Evolutionary conservation across 129 eudicot genomes (phyloP).

Genomic region (Tagetes erecta): DNA sequence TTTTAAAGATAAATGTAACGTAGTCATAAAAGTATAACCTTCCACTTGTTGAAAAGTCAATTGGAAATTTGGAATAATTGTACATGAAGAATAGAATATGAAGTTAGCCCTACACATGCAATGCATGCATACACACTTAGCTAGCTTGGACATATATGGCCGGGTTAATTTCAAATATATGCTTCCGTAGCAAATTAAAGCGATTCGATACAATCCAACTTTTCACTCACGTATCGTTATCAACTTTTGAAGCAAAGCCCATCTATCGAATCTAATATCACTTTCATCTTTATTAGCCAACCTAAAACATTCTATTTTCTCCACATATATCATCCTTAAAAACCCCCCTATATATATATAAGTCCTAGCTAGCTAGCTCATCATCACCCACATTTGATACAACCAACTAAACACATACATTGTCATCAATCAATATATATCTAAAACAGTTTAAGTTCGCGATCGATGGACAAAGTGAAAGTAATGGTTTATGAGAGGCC

Average conservation of each 20-base stretch:
- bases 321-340: constrained; percentile 31
- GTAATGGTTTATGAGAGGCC: constrained; percentile 64
- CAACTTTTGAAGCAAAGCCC: constrained; percentile 17
- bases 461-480: constrained; percentile 64
- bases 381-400: constrained; percentile 14
- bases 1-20: no score
- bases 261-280: constrained; percentile 18
- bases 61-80: neutral
- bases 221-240: constrained; percentile 1
- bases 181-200: constrained; percentile 16
- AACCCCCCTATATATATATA: constrained; percentile 23
- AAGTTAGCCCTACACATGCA: constrained; percentile 2
- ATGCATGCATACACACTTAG: neutral
- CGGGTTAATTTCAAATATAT: neutral
- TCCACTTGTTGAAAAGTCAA: constrained; percentile 19
- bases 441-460: neutral
- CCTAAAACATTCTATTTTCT: constrained; percentile 30
- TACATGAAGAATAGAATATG: constrained; percentile 12
- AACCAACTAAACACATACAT: neutral
- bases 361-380: neutral
- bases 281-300: neutral
- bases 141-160: no score
- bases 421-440: neutral
- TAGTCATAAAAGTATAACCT: neutral
- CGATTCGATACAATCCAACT: constrained; percentile 18